Base-by-base conservation (phyloP, 108 stramenopile genomes). In the Fragilaria radians region DNA sequence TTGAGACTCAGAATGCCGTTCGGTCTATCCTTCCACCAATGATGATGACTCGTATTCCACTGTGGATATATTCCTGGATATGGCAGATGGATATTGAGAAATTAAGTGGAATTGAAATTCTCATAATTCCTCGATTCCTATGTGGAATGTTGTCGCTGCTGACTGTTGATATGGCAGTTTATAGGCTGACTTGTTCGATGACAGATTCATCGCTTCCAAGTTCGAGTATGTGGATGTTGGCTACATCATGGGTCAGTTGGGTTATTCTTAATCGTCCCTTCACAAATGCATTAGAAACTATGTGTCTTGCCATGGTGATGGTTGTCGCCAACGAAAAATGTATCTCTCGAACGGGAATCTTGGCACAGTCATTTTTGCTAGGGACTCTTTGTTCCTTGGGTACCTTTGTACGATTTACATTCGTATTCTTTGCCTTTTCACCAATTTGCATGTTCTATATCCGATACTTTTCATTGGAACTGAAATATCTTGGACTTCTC, bases 261-360 rank as follows among this genome's bases (percentile, higher is more conserved):
- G 70, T 77, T 2, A 70, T 91, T 52, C 58, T 77, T 9, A 61
- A 49, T 66, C 79, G 89, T 21, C 89, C 89, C 28, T 91, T 91
- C 63, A 76, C 86, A 54, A 91, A 91, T 57, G 59, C 72, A n/a
- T 57, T 91, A 56, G 89, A 91, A 59, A 72, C 89, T 1, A 81
- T 73, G 65, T 36, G 69, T 45, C 36, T 91, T n/a, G 63, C 83
- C 3, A 31, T 85, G 28, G 66, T 88, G 24, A 57, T 85, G 1
- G 57, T 54, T 1, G 53, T 32, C 30, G 18, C 42, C 17, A n/a
- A n/a, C n/a, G n/a, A n/a, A n/a, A n/a, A n/a, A n/a, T n/a, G n/a
- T n/a, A 46, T 66, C 26, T 22, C 5, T 62, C 32, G 62, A 50
- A 46, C 31, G 27, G 32, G 27, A 36, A 25, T 19, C 18, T 32